Conservation (phyloP, 805 yeast species). For the Cyberlindnera euphorbiiphila region DNA sequence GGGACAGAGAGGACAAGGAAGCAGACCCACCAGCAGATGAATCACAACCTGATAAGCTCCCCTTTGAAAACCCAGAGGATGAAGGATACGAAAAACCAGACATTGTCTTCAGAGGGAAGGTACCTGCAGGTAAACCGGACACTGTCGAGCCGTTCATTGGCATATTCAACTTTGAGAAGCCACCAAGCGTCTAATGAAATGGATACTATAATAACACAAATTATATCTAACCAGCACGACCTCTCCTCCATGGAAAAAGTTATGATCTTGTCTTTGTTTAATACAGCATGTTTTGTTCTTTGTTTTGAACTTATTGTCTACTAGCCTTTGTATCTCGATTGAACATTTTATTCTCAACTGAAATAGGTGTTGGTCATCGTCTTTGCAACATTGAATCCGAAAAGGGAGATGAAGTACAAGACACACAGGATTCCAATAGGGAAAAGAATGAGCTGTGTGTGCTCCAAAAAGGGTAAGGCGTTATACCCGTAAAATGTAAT, state of each 20-base stretch:
- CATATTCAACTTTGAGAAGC: constrained; percentile 45
- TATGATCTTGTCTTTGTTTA: too few relatives aligned
- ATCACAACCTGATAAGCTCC: constrained; percentile 10
- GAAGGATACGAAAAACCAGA: constrained; percentile 43
- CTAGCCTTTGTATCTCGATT: too few relatives aligned
- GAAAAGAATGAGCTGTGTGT: constrained; percentile 55
- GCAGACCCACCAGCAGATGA: constrained; percentile 7
- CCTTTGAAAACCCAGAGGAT: constrained; percentile 30
- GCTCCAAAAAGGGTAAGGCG: constrained; percentile 62
- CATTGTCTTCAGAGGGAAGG: constrained; percentile 45
- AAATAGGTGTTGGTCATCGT: constrained; percentile 44
- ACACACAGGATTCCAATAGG: constrained; percentile 62
- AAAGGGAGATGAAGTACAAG: constrained; percentile 54
- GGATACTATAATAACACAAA: too few relatives aligned
- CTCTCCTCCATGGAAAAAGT: too few relatives aligned
- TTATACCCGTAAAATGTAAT: constrained; percentile 88
- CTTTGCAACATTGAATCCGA: constrained; percentile 72
- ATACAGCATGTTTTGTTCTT: too few relatives aligned
- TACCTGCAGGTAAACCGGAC: constrained; percentile 52
- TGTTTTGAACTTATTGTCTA: too few relatives aligned
- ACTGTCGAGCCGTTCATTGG: constrained; percentile 52
- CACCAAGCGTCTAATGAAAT: constrained; percentile 9
- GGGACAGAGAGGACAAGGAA: constrained; percentile 8
- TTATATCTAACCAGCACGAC: too few relatives aligned
- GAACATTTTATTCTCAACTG: too few relatives aligned